Conservation (phyloP, 1,139 yeast species). For the Magnusiomyces ingens region DNA sequence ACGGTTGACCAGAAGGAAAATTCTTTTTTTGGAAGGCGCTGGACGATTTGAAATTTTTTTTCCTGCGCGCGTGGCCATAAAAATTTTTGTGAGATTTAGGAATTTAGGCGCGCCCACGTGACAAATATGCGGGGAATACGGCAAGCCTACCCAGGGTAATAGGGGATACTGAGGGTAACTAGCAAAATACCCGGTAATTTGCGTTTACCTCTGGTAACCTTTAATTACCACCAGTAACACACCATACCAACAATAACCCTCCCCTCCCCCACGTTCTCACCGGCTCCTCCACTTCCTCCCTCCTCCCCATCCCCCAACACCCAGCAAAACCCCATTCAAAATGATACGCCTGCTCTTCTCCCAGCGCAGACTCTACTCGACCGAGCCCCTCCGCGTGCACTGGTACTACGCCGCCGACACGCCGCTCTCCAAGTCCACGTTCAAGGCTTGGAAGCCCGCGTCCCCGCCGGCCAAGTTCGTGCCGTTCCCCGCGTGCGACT, state of each 20-base stretch:
- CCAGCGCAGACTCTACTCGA: no score
- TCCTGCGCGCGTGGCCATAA: background rate
- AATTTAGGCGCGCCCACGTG: no score
- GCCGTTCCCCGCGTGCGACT: constrained; percentile 64
- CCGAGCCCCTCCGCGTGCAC: constrained; percentile 10
- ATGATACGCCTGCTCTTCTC: background rate
- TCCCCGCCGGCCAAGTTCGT: constrained; percentile 51
- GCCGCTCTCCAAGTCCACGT: constrained; percentile 61
- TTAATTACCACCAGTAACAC: no score
- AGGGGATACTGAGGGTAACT: no score
- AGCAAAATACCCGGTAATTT: no score
- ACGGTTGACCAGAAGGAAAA: background rate
- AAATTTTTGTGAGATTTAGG: no score
- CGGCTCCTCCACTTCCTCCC: background rate
- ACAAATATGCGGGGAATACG: no score
- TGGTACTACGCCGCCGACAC: constrained; percentile 86
- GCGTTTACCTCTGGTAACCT: no score
- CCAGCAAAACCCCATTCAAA: background rate
- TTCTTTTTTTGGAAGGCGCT: background rate
- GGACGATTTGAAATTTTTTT: background rate
- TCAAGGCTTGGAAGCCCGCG: constrained; percentile 35
- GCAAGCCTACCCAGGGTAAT: no score
- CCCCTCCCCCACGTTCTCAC: background rate
- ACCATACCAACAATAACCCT: background rate
- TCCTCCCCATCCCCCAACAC: background rate